Evolutionary conservation across 257 asterid genomes (phyloP).

Genomic region (Fraxinus americana): DNA sequence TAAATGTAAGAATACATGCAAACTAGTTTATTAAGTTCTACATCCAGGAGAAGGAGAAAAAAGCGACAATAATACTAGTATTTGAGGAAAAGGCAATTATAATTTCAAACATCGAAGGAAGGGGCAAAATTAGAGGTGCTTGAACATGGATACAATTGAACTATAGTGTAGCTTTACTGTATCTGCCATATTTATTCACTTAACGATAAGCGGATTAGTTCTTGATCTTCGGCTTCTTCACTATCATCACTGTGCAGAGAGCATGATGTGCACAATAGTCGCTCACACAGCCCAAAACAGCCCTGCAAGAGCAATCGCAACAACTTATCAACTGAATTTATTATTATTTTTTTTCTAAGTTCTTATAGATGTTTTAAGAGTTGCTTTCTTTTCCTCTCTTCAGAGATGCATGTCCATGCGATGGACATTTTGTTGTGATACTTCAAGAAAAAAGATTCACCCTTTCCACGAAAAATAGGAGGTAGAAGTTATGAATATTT

Average conservation of each 20-base stretch:
- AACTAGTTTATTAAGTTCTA: not conserved
- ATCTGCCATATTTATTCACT: not conserved
- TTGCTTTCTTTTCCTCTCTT: too few species aligned
- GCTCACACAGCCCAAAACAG: conserved; percentile 54
- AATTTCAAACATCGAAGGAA: too few species aligned
- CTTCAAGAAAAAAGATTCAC: not conserved
- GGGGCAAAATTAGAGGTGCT: too few species aligned
- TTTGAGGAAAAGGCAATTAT: too few species aligned
- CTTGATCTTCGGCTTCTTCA: conserved; percentile 48
- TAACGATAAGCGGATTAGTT: conserved; percentile 17
- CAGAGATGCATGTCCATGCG: not conserved
- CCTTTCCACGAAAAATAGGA: not conserved
- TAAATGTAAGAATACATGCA: not conserved
- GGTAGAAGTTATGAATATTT: not conserved
- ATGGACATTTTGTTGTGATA: not conserved
- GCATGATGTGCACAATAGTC: conserved; percentile 58
- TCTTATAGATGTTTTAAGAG: not conserved
- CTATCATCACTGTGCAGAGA: conserved; percentile 55
- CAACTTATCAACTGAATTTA: not conserved
- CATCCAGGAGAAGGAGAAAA: not conserved
- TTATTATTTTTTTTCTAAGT: not conserved
- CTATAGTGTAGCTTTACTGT: not conserved
- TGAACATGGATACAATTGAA: not conserved
- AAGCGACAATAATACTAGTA: not conserved
- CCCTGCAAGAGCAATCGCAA: conserved; percentile 33